Base-by-base conservation (phyloP, 441 rosid genomes). In the Syzygium syzygioides region DNA sequence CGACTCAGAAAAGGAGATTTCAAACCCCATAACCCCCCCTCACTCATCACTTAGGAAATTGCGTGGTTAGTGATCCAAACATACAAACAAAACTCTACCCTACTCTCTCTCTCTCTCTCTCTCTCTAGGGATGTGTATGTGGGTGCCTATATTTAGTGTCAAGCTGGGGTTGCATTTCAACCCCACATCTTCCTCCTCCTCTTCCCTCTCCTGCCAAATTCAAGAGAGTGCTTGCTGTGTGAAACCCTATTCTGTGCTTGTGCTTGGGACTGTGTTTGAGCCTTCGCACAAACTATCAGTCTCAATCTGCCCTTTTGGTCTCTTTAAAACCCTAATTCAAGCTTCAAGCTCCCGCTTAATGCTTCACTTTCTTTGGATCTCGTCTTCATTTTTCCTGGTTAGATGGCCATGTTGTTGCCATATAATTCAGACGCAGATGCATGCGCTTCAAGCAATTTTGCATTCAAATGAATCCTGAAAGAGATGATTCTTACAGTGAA, bases 1-100 rank as follows among this genome's bases (percentile, higher is more conserved):
- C 90, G 95, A 93, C 95, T 93, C 93, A 93, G 96, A 95, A 94
- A 95, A 93, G 93, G 95, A 94, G 93, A 89, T 93, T 93, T 94
- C 95, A 93, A 94, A 93, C 56, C n/a, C 89, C 86, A 88, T 23
- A 41, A 76, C 83, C 53, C 94, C 79, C 90, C 93, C 86, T 79
- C 86, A 92, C 94, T 32, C 90, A 91, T 92, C 89, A 92, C 95
- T 90, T 94, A 88, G 96, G 95, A 94, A 95, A 93, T 93, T 93
- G 94, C 93, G 93, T 93, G 93, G 94, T 86, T 87, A 86, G 30
- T 90, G 90, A 86, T 76, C 83, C 83, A 76, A 41, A 76, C 83
- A 76, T 76, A 25, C 83, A 76, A 76, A 76, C 83, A 76, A 76
- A 76, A 76, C 23, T 76, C n/a, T 5, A 41, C 90, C 92, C 92